Conservation (phyloP, 441 rosid genomes). For the Adansonia grandidieri region DNA sequence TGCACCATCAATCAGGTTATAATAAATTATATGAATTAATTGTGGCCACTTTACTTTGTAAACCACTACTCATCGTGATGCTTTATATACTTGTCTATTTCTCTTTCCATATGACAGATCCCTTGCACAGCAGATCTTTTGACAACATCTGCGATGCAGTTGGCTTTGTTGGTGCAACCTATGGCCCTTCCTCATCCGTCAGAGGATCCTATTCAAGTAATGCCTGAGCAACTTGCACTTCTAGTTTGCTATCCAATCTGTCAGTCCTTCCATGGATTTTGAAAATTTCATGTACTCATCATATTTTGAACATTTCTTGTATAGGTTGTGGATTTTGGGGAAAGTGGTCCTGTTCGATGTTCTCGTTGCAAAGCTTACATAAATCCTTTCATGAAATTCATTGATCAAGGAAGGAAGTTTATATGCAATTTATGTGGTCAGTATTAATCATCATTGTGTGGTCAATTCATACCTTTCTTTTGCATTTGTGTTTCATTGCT, state of each 20-base stretch:
- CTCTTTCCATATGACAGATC: slow-evolving; percentile 47
- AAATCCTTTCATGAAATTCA: slow-evolving; percentile 86
- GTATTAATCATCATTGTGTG: slow-evolving; percentile 26
- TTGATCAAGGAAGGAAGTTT: slow-evolving; percentile 87
- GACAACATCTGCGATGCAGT: slow-evolving; percentile 79
- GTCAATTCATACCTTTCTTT: neutral
- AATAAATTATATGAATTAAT: slow-evolving; percentile 18
- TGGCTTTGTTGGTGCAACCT: slow-evolving; percentile 85
- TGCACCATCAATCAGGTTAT: slow-evolving; percentile 62
- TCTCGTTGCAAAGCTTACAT: slow-evolving; percentile 91
- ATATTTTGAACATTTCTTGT: slow-evolving; percentile 28
- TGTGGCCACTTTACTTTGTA: slow-evolving; percentile 12
- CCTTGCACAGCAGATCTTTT: slow-evolving; percentile 86
- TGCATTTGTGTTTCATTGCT: slow-evolving; percentile 14
- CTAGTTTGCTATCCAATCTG: slow-evolving; percentile 14
- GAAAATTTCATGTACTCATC: slow-evolving; percentile 6
- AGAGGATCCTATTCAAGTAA: slow-evolving; percentile 89
- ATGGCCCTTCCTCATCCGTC: slow-evolving; percentile 87
- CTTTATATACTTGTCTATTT: slow-evolving; percentile 9
- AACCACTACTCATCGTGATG: neutral
- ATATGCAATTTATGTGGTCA: slow-evolving; percentile 88
- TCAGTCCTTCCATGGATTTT: slow-evolving; percentile 2
- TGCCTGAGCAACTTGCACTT: slow-evolving; percentile 8
- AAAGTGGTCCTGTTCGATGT: slow-evolving; percentile 87
- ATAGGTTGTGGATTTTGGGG: slow-evolving; percentile 91